Evolutionary conservation across 2,329 filamentous ascomycete genomes (phyloP), one percentile per base, ranked within the genome.

Genomic region (Alternaria viburni): DNA sequence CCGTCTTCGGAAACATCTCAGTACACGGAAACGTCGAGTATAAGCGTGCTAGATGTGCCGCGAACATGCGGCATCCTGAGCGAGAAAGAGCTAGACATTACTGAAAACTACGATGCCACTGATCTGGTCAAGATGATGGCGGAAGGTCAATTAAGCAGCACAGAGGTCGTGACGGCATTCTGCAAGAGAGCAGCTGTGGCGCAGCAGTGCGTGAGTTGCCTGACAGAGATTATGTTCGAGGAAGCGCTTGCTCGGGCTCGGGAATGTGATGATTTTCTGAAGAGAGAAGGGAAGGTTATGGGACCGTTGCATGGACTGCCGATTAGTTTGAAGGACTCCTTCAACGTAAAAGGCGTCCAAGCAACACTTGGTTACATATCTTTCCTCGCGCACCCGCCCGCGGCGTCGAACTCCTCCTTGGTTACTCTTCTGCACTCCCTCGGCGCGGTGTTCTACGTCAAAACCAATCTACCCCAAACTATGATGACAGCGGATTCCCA

Each of bases 291-390:
- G 5, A 80, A 81, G 67, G 68, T 82, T 13, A 81, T 86, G 68
- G 85, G 86, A 4, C 80, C 84, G 19, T 67, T 86, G 11, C 86
- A 87, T 72, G 87, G 86, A 0, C 74, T 88, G 3, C 86, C 86
- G 0, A 81, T 89, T 58, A 84, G 82, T 6, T 69, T 88, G 12
- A 90, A 90, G 72, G 88, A 90, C 55, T 86, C 87, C 13, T 90
- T 90, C 75, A 85, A 89, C 23, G 80, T 90, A 45, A 84, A 84
- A 61, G 87, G 86, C 2, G 74, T 83, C 4, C 86, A 89, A 57
- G 84, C 84, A 0, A 89, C 88, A 0, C 76, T 90, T 4, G 88
- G 88, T 7, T 89, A 89, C 66, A 84, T 87, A 2, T 78, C 77
- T 1, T 83, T 79, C 68, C 65, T 81, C 21, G 59, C 73, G 1